Evolutionary conservation across 2,329 filamentous ascomycete genomes (phyloP).

Genomic region (Alternaria sp.): DNA sequence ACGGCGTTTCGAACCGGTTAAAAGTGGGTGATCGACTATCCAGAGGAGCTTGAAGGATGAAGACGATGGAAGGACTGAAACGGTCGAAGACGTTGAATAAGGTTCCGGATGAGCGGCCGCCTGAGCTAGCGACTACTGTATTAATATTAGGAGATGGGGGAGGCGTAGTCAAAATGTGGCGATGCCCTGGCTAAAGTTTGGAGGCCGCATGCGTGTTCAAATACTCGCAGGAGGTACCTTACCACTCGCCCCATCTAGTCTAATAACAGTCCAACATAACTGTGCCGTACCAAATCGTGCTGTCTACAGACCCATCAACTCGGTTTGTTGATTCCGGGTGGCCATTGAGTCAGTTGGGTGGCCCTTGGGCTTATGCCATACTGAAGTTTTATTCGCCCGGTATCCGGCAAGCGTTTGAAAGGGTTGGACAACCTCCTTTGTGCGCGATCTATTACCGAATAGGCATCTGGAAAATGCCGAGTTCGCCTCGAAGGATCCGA

Average conservation of each 20-base stretch:
- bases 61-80: conserved; percentile 8
- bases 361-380: conserved; percentile 2
- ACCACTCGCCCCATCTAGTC: conserved; percentile 8
- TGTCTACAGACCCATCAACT: background rate
- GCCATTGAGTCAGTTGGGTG: conserved; percentile 16
- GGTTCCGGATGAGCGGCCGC: conserved; percentile 10
- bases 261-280: background rate
- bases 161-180: conserved; percentile 10
- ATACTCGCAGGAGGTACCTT: conserved; percentile 13
- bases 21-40: conserved; percentile 5
- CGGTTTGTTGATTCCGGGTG: conserved; percentile 17
- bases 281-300: background rate
- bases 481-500: background rate
- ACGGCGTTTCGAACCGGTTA: conserved; percentile 12
- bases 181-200: conserved; percentile 11
- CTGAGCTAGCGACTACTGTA: conserved; percentile 11
- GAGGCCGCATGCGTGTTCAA: conserved; percentile 19
- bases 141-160: conserved; percentile 13
- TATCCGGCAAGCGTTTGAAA: conserved; percentile 8
- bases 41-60: conserved; percentile 4
- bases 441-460: conserved; percentile 12
- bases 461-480: conserved; percentile 4
- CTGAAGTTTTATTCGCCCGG: conserved; percentile 6
- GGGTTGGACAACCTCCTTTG: conserved; percentile 7
- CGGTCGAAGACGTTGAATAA: conserved; percentile 10